Percentiles rank a stretch among this genome's conserved stretches.
Evolutionary conservation across 2,329 filamentous ascomycete genomes (phyloP).

Genomic region (Paecilomyces dactylethromorphus): DNA sequence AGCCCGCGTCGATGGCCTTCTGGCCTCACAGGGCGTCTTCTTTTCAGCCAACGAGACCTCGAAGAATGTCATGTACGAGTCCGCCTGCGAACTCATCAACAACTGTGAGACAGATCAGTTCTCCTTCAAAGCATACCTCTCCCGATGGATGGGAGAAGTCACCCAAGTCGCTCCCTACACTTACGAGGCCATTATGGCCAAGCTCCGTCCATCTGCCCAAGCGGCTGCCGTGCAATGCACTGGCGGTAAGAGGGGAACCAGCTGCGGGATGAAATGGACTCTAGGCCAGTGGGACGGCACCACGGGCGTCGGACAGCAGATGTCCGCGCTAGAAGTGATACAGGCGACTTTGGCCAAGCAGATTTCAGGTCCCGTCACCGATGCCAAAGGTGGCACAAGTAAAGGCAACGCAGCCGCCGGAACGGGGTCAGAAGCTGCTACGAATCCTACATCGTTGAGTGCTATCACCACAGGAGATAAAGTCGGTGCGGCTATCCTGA

Average conservation of each 20-base stretch:
- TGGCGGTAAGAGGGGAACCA: conserved; percentile 25
- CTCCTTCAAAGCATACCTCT: conserved; percentile 69
- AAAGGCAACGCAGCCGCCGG: conserved; percentile 34
- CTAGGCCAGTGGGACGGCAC: conserved; percentile 24
- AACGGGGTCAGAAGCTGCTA: conserved; percentile 14
- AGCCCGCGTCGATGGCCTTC: conserved; percentile 50
- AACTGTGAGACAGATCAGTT: conserved; percentile 66
- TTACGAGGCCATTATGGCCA: conserved; percentile 43
- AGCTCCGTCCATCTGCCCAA: conserved; percentile 46
- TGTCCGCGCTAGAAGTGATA: conserved; percentile 48
- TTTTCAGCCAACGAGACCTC: conserved; percentile 53
- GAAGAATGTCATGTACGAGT: conserved; percentile 55
- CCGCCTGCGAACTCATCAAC: conserved; percentile 55
- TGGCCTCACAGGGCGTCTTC: conserved; percentile 51
- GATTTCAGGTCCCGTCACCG: conserved; percentile 33
- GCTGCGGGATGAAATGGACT: conserved; percentile 34
- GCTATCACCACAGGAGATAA: conserved; percentile 19
- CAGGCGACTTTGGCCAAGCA: conserved; percentile 46
- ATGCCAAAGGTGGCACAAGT: conserved; percentile 51
- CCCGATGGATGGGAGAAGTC: conserved; percentile 58
- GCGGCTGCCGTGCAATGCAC: conserved; percentile 41
- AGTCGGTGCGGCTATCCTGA: conserved; percentile 20
- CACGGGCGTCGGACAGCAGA: conserved; percentile 31
- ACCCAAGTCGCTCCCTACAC: conserved; percentile 51
- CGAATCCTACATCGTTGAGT: neutral